These are phyloP conservation scores for Leccinum aurantiacum DNA, from an alignment of 768 basidiomycete genomes.

Conservation along the genomic window DNA sequence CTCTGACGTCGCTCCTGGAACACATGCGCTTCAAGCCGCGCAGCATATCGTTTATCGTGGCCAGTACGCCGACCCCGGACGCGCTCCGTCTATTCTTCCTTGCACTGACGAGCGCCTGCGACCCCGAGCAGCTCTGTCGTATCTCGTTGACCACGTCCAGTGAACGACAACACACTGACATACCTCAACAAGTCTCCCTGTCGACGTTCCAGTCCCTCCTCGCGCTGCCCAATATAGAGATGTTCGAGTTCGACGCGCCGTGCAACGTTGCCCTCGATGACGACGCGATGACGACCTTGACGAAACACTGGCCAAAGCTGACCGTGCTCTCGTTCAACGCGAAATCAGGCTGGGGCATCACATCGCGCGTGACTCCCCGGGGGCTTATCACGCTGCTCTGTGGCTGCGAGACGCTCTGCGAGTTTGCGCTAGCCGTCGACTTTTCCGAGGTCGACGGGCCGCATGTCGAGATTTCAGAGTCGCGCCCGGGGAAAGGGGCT, in stretches of 20 bases:
- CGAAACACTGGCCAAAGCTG: conserved; percentile 24
- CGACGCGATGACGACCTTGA: conserved; percentile 15
- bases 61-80: conserved; percentile 11
- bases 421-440: conserved; percentile 24
- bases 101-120: conserved; percentile 15
- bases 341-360: conserved; percentile 19
- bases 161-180: neutral
- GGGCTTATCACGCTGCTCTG: conserved; percentile 25
- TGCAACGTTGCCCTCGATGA: conserved; percentile 25
- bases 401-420: conserved; percentile 7
- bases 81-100: conserved; percentile 25
- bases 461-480: neutral
- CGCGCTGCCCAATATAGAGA: conserved; percentile 7
- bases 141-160: conserved; percentile 13
- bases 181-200: conserved; percentile 9
- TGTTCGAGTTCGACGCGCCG: conserved; percentile 18
- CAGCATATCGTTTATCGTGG: conserved; percentile 17
- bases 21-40: conserved; percentile 17
- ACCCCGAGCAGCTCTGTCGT: conserved; percentile 1
- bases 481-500: conserved; percentile 13
- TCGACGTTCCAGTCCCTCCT: conserved; percentile 23
- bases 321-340: conserved; percentile 17
- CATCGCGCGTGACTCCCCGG: conserved; percentile 18
- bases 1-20: conserved; percentile 23
- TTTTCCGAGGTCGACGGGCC: conserved; percentile 19